Percentiles rank a stretch among this genome's conserved stretches.
These are phyloP conservation scores for Hawksworthiomyces lignivorus DNA, from an alignment of 2,329 filamentous ascomycete species.

Conservation along the genomic window DNA sequence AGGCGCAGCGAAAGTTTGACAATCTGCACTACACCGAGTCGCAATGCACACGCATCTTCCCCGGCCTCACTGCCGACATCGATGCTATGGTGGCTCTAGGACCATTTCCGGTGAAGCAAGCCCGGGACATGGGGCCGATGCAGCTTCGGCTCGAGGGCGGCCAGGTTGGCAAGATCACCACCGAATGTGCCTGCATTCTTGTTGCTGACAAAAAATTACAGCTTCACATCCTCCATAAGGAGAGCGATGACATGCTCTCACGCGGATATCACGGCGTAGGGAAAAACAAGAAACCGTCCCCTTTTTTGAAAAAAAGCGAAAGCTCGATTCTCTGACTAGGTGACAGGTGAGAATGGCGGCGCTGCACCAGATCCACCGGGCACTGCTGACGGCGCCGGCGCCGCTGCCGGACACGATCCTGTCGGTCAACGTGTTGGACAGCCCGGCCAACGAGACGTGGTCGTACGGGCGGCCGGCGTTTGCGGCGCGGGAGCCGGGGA, in stretches of 20 bases:
- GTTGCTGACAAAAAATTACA: background rate
- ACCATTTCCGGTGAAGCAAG: conserved; percentile 25
- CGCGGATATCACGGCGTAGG: background rate
- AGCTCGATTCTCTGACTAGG: background rate
- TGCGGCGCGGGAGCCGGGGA: conserved; percentile 16
- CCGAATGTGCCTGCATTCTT: too few species aligned
- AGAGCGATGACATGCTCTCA: conserved; percentile 1
- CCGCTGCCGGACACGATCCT: conserved; percentile 39
- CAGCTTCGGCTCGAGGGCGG: conserved; percentile 29
- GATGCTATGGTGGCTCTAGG: conserved; percentile 28
- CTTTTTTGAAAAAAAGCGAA: too few species aligned
- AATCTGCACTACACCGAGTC: too few species aligned
- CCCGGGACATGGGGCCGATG: conserved; percentile 24
- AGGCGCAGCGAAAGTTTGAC: too few species aligned
- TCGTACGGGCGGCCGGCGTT: conserved; percentile 34
- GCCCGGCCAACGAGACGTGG: conserved; percentile 27
- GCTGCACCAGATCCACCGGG: conserved; percentile 11
- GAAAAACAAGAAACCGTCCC: too few species aligned
- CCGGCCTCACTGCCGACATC: conserved; percentile 31
- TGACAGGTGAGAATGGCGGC: conserved; percentile 3
- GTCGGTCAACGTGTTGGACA: conserved; percentile 38
- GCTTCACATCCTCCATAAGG: conserved; percentile 5
- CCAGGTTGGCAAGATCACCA: too few species aligned
- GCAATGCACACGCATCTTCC: too few species aligned
- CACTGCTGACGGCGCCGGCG: conserved; percentile 12